phyloP scores from a whole-genome alignment of 768 basidiomycete species.

The Boletus vermiculosoides region DNA sequence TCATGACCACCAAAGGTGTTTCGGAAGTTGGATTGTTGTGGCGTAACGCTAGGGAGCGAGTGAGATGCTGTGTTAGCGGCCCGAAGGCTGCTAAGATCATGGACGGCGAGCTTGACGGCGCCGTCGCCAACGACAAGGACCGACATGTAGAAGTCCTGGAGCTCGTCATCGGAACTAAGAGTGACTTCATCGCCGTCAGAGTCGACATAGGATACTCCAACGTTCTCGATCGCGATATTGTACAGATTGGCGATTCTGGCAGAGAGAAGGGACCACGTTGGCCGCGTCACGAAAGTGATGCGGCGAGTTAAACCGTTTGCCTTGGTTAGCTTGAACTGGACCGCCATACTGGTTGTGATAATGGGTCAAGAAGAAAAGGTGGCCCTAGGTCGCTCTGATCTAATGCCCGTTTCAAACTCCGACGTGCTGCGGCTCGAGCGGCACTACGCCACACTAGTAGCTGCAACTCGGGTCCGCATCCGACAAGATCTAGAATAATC shows the following conservation, averaged over 20 bases:
- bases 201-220: conserved; percentile 74
- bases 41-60: conserved; percentile 33
- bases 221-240: conserved; percentile 51
- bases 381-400: conserved; percentile 8
- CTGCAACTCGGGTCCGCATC: background rate
- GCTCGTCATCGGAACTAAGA: conserved; percentile 71
- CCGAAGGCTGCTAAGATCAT: conserved; percentile 48
- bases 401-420: conserved; percentile 43
- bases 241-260: conserved; percentile 53
- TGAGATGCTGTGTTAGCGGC: conserved; percentile 33
- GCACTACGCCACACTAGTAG: no score
- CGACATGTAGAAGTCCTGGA: conserved; percentile 64
- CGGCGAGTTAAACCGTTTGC: conserved; percentile 59
- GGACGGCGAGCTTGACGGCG: conserved; percentile 58
- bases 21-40: conserved; percentile 42
- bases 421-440: conserved; percentile 34
- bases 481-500: background rate
- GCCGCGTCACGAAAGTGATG: conserved; percentile 47
- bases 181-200: conserved; percentile 74
- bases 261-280: conserved; percentile 59
- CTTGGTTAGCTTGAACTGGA: conserved; percentile 66
- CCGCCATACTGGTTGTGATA: conserved; percentile 43
- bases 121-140: conserved; percentile 22
- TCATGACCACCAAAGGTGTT: conserved; percentile 58
- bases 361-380: conserved; percentile 17